These are phyloP conservation scores for Russula compacta DNA, from an alignment of 768 basidiomycete species.

Conservation along the genomic window DNA sequence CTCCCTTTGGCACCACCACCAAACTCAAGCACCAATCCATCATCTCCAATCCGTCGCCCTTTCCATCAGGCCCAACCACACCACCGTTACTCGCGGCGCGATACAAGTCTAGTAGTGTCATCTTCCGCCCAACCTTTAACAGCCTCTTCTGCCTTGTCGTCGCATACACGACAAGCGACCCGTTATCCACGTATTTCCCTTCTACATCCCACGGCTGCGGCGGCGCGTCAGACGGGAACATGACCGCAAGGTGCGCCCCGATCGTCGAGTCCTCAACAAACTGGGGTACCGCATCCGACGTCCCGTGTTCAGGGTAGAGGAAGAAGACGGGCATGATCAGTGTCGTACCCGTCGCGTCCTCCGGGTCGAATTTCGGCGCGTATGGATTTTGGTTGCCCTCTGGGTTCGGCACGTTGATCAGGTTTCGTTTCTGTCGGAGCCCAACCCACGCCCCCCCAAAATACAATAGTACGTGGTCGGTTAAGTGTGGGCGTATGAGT, in stretches of 20 bases:
- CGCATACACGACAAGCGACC: slow-evolving; percentile 70
- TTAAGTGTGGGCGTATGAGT: not conserved
- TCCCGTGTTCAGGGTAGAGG: slow-evolving; percentile 84
- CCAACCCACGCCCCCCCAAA: not conserved
- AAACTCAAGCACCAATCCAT: slow-evolving; percentile 77
- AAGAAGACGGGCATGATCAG: slow-evolving; percentile 85
- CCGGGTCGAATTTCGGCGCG: slow-evolving; percentile 55
- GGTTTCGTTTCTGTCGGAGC: slow-evolving; percentile 55
- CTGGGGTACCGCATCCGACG: slow-evolving; percentile 79
- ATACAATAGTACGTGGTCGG: not conserved
- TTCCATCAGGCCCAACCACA: slow-evolving; percentile 30
- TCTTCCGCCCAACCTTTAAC: slow-evolving; percentile 86
- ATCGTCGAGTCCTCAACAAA: slow-evolving; percentile 85
- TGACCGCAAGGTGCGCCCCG: slow-evolving; percentile 59
- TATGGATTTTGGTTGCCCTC: slow-evolving; percentile 47
- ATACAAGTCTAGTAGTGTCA: slow-evolving; percentile 75
- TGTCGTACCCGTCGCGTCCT: slow-evolving; percentile 48
- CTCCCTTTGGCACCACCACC: slow-evolving; percentile 68
- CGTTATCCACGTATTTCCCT: slow-evolving; percentile 49
- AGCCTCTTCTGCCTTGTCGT: slow-evolving; percentile 67
- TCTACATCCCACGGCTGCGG: slow-evolving; percentile 70
- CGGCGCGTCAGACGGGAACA: slow-evolving; percentile 70
- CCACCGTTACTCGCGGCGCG: slow-evolving; percentile 43
- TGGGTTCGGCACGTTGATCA: slow-evolving; percentile 47
- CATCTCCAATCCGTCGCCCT: slow-evolving; percentile 84